Evolutionary conservation across 257 asterid species (phyloP), one percentile per base, ranked within the genome.

Genomic region (Solanum etuberosum): DNA sequence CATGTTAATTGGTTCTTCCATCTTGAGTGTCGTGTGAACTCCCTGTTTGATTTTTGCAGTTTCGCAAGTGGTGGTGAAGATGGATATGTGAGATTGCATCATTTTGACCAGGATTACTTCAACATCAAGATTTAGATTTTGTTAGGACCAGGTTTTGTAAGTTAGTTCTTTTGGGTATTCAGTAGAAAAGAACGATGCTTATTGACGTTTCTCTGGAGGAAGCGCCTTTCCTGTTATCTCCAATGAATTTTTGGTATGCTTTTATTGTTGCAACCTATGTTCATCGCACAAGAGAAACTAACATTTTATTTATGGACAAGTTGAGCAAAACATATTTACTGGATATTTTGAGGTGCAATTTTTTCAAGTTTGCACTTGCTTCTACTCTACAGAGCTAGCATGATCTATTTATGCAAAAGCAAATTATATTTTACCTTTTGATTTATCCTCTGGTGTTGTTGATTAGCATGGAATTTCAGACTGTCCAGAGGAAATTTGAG

Each of bases 11-110:
- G 82, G 29, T 83, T 23, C 9, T 40, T 57, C 63, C 63, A 73
- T 46, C 71, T 31, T 9, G 29, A 29, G 15, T 37, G 14, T 61
- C 3, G 20, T 63, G 40, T 76, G 77, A 63, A 72, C 68, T 15
- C 16, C n/a, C 65, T 68, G n/a, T 32, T 57, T 67, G 16, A 25
- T 59, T 57, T 48, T 37, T 73, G 51, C 89, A 94, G 99, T 87
- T 97, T 97, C 85, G 90, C 99, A 7, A 95, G 98, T 65, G 99
- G 98, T 46, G 98, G 98, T 37, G 99, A 97, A 91, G 99, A 96
- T 87, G 99, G 99, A 42, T 95, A 93, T 29, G 99, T 96, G 77
- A 89, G 99, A 88, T 87, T 96, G 85, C 98, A 97, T 89, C 98
- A 97, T 86, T 92, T 97, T 70, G 98, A 95, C 90, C 90, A 89